Conservation (phyloP, 768 basidiomycete genomes). For the Leccinum olivaceopallidum region DNA sequence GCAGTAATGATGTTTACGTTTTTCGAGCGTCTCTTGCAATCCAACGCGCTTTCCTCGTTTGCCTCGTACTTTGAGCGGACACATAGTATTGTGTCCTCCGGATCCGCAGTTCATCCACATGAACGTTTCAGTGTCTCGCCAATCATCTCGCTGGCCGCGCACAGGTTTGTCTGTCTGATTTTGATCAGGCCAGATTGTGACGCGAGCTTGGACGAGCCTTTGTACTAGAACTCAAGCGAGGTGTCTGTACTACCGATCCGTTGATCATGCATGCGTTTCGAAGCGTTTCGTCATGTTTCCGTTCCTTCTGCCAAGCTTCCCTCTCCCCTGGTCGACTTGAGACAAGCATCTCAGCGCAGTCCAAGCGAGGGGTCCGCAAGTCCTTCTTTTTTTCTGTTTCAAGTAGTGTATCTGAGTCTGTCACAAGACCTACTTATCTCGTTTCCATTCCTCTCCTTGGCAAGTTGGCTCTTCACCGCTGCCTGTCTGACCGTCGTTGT, state of each 20-base stretch:
- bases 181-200: not conserved
- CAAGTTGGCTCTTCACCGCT: not conserved
- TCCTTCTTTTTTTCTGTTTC: not conserved
- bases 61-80: not conserved
- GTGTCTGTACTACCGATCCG: not conserved
- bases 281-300: not conserved
- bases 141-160: not conserved
- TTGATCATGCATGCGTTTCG: not conserved
- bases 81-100: not conserved
- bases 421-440: not conserved
- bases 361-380: not conserved
- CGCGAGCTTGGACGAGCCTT: no score
- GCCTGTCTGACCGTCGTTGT: not conserved
- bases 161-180: not conserved
- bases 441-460: not conserved
- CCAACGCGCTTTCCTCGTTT: not conserved
- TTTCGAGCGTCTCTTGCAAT: not conserved
- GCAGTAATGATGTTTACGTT: not conserved
- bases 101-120: not conserved
- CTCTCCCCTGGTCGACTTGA: not conserved
- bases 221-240: not conserved
- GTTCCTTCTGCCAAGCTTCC: not conserved
- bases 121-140: not conserved
- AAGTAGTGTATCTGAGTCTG: not conserved
- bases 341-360: not conserved